These are phyloP conservation scores for Nepenthes gracilis DNA, from an alignment of 148 eudicot genomes.

Conservation along the genomic window DNA sequence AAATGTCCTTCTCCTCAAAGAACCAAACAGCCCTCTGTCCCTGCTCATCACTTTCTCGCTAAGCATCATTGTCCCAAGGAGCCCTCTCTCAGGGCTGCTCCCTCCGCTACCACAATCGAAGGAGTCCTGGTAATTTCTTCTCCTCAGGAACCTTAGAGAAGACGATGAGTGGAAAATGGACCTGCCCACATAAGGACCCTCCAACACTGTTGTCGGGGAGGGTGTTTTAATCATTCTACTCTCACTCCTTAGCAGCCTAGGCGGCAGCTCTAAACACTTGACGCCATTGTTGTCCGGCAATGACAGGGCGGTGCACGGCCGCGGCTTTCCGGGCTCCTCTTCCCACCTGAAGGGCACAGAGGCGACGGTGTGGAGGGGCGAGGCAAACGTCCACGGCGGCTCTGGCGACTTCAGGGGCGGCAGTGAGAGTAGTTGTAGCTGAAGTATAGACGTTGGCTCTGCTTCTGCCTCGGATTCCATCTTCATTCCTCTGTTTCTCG, in stretches of 20 bases:
- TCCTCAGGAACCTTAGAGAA: constrained; percentile 31
- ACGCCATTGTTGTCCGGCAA: constrained; percentile 6
- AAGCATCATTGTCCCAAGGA: constrained; percentile 13
- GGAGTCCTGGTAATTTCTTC: constrained; percentile 13
- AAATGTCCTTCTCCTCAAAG: constrained; percentile 19
- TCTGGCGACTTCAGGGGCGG: constrained; percentile 3
- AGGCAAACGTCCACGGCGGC: not conserved
- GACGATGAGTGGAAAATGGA: constrained; percentile 13
- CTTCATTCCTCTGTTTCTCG: not conserved
- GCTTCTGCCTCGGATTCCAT: constrained; percentile 28
- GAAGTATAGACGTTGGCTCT: constrained; percentile 6
- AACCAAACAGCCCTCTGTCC: constrained; percentile 30
- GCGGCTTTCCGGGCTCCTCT: constrained; percentile 76
- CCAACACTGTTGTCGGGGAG: constrained; percentile 56
- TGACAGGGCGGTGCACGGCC: constrained; percentile 29
- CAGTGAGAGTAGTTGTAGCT: constrained; percentile 22
- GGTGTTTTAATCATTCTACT: constrained; percentile 30
- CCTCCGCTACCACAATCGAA: constrained; percentile 24
- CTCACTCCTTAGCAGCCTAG: constrained; percentile 23
- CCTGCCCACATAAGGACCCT: constrained; percentile 16
- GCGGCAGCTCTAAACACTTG: constrained; percentile 46
- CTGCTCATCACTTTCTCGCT: not conserved
- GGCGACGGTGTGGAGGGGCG: constrained; percentile 54
- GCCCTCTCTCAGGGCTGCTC: constrained; percentile 36
- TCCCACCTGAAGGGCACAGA: constrained; percentile 82